Percentiles rank a stretch among this genome's conserved stretches.
phyloP scores from a whole-genome alignment of 331 rosid genomes.

The Cydonia oblonga region DNA sequence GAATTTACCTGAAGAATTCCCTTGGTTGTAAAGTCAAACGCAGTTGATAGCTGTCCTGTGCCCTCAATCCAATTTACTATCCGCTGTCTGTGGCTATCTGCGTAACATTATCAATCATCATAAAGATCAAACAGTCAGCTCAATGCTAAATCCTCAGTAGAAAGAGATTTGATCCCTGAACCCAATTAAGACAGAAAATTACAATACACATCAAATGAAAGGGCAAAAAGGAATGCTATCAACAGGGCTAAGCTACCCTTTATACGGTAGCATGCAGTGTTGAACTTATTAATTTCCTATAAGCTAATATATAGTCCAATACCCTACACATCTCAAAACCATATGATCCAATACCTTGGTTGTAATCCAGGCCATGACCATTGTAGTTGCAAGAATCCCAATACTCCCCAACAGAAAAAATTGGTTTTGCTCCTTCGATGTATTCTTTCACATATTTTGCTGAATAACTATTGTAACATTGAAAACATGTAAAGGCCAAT shows the following conservation, averaged over 20 bases:
- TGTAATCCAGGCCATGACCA: conserved; percentile 55
- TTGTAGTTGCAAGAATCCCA: conserved; percentile 86
- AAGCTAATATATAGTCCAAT: too few relatives aligned
- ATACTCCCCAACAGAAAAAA: conserved; percentile 72
- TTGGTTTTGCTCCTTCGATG: conserved; percentile 70
- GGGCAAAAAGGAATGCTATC: neutral
- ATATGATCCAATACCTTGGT: conserved; percentile 52
- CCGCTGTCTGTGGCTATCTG: conserved; percentile 72
- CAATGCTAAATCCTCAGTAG: neutral
- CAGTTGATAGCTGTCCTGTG: conserved; percentile 67
- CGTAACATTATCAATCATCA: neutral
- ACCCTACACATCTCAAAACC: conserved; percentile 12
- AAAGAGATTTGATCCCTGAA: neutral
- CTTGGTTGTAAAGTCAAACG: conserved; percentile 84
- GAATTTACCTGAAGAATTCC: conserved; percentile 75
- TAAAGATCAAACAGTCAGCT: neutral
- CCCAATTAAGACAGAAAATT: neutral
- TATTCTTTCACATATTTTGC: conserved; percentile 81
- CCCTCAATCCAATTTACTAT: conserved; percentile 68
- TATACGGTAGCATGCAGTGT: neutral
- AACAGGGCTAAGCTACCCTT: neutral
- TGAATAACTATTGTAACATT: conserved; percentile 35
- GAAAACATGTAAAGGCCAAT: conserved; percentile 8
- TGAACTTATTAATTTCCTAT: neutral
- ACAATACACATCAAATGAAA: neutral